A percentile compares a stretch with the other conserved stretches of the same genome.
Conservation (phyloP, 2,329 filamentous ascomycete species). For the Pseudogymnoascus sp. region DNA sequence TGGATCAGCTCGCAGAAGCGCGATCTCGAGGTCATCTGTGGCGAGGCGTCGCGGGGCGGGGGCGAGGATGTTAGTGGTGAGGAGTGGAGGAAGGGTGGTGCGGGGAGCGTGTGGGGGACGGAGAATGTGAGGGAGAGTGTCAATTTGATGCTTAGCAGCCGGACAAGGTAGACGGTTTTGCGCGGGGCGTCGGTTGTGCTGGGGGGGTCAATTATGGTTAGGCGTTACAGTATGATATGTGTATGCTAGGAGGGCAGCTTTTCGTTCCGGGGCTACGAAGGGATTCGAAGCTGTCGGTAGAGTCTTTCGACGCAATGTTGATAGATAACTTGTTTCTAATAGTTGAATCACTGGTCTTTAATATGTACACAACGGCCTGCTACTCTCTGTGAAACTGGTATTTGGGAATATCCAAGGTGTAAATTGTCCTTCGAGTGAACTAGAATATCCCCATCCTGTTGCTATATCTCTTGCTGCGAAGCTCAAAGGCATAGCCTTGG, state of each 20-base stretch:
- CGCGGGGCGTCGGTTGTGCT: background rate
- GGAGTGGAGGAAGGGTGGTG: constrained; percentile 62
- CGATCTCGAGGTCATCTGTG: constrained; percentile 81
- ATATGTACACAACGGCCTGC: background rate
- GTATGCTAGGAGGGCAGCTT: background rate
- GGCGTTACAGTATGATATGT: background rate
- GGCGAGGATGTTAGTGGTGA: constrained; percentile 49
- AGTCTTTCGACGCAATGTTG: background rate
- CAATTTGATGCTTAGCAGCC: constrained; percentile 44
- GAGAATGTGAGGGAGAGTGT: constrained; percentile 57
- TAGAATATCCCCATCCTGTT: background rate
- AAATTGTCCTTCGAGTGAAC: too few relatives aligned
- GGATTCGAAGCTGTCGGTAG: background rate
- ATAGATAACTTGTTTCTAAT: constrained; percentile 2
- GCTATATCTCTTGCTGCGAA: background rate
- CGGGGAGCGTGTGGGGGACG: constrained; percentile 56
- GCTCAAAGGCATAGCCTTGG: background rate
- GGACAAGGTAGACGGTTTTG: constrained; percentile 14
- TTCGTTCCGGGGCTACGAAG: background rate
- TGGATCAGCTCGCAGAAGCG: constrained; percentile 91
- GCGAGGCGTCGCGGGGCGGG: constrained; percentile 63
- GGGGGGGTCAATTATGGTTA: background rate
- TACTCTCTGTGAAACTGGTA: background rate
- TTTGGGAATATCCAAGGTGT: background rate
- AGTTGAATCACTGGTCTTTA: background rate